Evolutionary conservation across 805 yeast species (phyloP), one percentile per base, ranked within the genome.

Genomic region (Maudiozyma serrabonitensis): DNA sequence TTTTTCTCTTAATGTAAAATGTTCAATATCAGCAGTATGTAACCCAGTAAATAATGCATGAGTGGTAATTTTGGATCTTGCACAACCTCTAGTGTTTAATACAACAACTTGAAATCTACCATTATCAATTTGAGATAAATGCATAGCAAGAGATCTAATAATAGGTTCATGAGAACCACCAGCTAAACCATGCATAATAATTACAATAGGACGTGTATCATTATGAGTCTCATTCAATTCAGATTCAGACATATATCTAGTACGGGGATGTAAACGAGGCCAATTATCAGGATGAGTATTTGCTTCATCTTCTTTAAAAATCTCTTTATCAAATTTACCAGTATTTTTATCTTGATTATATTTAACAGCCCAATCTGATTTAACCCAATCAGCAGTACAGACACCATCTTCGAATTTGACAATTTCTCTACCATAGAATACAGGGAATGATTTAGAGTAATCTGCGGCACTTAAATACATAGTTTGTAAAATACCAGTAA

Each of bases 101-200:
- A 76, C 78, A 18, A 81, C 84, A 45, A 81, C 82, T 65, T 82
- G 79, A 61, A 80, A 73, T 53, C 69, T 58, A 5, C 58, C 59
- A 48, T 69, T 67, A 15, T 68, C 66, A 5, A 66, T 65, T 1
- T 62, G 57, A 32, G 75, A 71, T 45, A 82, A 64, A 19, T 67
- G 63, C 43, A 69, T 67, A 37, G 79, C 66, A 38, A 80, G 68
- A 8, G 83, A 75, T 53, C 88, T 73, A 44, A 84, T 76, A 50
- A 81, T 81, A 19, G 86, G 80, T 62, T 85, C 93, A 56, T 81
- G 85, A 15, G 87, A 80, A 1, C 95, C 95, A 51, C 93, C 91
- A 26, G 86, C 83, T 38, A 85, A 70, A 1, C 93, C 95, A 59
- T 85, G 91, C 45, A 76, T 66, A 8, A 83, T 77, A 32, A 85